These are phyloP conservation scores for Ascochyta clinopodiicola DNA, from an alignment of 2,329 filamentous ascomycete genomes.

Conservation along the genomic window DNA sequence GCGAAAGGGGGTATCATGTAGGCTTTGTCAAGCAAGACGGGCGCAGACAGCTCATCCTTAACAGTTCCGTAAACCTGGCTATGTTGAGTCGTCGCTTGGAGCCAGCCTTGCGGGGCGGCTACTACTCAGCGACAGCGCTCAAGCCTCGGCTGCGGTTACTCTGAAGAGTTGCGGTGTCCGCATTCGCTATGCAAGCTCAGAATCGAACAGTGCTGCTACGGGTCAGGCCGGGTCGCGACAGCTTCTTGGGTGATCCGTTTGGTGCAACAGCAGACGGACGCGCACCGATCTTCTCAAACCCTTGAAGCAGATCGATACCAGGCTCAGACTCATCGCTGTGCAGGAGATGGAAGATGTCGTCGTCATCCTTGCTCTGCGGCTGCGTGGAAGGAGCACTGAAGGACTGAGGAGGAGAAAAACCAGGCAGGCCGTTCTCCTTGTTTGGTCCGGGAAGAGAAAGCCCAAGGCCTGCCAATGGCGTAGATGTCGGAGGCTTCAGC, in stretches of 20 bases:
- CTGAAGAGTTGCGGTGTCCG: not conserved
- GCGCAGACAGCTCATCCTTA: not conserved
- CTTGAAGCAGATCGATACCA: conserved; percentile 74
- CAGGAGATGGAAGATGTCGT: conserved; percentile 64
- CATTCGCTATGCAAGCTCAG: conserved; percentile 21
- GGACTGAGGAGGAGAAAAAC: conserved; percentile 38
- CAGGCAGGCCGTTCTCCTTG: conserved; percentile 33
- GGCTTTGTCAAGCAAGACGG: not conserved
- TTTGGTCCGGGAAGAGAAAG: conserved; percentile 26
- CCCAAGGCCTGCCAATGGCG: conserved; percentile 26
- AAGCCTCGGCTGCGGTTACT: conserved; percentile 3
- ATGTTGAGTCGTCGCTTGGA: conserved; percentile 5
- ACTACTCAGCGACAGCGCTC: conserved; percentile 11
- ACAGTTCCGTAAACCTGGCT: conserved; percentile 1
- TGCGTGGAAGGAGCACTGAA: conserved; percentile 33
- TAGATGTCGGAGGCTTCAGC: conserved; percentile 37
- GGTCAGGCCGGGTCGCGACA: conserved; percentile 35
- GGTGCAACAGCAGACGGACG: conserved; percentile 39
- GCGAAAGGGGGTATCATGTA: conserved; percentile 13
- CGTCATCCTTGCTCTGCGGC: conserved; percentile 51
- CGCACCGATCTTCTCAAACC: conserved; percentile 75
- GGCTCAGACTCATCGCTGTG: conserved; percentile 66
- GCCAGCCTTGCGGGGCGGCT: conserved; percentile 11
- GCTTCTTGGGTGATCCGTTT: conserved; percentile 46
- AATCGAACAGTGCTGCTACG: conserved; percentile 46